Evolutionary conservation across 371 early-diverging fungal species (phyloP).

Genomic region (Rhizopus arrhizus): DNA sequence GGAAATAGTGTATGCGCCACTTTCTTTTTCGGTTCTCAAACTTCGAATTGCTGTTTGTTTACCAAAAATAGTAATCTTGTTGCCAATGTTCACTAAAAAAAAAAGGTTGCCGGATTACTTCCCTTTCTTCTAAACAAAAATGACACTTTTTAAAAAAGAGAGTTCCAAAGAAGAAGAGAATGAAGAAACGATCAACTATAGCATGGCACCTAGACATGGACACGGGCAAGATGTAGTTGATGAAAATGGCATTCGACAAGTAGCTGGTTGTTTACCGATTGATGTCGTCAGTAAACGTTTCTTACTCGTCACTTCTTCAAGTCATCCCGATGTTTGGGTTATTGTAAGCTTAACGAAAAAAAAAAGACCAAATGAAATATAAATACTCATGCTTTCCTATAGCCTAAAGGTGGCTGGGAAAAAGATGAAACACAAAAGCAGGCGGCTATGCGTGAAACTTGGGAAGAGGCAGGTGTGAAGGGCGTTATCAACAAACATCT

Average conservation of each 20-base stretch:
- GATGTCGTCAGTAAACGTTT: conserved; percentile 48
- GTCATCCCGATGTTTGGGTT: conserved; percentile 51
- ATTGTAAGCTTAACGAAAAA: conserved; percentile 32
- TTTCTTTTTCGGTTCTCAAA: too few relatives aligned
- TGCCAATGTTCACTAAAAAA: too few relatives aligned
- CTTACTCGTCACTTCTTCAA: conserved; percentile 49
- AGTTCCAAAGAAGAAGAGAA: not conserved
- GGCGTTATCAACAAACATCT: conserved; percentile 48
- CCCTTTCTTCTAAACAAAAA: conserved; percentile 1
- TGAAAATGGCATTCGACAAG: conserved; percentile 39
- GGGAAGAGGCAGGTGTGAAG: conserved; percentile 62
- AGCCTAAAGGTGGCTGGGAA: conserved; percentile 67
- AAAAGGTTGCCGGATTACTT: too few relatives aligned
- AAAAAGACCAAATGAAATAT: not conserved
- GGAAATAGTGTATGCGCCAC: too few relatives aligned
- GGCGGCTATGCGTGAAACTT: conserved; percentile 60
- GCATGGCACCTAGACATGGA: conserved; percentile 36
- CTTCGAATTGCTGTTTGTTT: too few relatives aligned
- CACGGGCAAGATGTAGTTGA: conserved; percentile 39
- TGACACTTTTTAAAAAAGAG: not conserved
- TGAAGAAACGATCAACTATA: conserved; percentile 16
- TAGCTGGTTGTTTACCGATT: conserved; percentile 64
- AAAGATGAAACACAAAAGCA: conserved; percentile 59
- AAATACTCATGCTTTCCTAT: not conserved
- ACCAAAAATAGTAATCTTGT: too few relatives aligned